phyloP scores from a whole-genome alignment of 257 asterid genomes.

The Echium plantagineum region DNA sequence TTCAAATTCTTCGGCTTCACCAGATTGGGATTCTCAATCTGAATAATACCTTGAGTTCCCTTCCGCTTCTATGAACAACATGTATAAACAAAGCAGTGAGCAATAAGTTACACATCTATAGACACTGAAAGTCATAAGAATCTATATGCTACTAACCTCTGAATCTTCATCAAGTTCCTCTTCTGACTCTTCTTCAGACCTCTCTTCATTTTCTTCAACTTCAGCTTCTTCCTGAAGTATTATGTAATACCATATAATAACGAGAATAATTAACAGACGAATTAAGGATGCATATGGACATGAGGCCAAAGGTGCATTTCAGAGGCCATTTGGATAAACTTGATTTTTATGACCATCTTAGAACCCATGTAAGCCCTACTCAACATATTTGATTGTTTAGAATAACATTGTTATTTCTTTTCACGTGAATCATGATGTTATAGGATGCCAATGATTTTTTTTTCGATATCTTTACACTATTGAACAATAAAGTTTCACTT shows the following conservation, averaged over 20 bases:
- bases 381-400: no score
- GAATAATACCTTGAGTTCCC: conserved; percentile 70
- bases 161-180: conserved; percentile 60
- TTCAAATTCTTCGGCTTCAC: conserved; percentile 67
- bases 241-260: background rate
- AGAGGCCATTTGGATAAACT: background rate
- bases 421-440: no score
- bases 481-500: no score
- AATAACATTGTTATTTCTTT: no score
- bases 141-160: conserved; percentile 29
- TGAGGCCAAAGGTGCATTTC: background rate
- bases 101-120: conserved; percentile 2
- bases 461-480: no score
- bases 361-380: no score
- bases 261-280: background rate
- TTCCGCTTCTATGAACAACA: conserved; percentile 50
- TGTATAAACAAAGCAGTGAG: conserved; percentile 10
- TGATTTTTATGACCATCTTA: no score
- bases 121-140: background rate
- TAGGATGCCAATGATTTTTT: no score
- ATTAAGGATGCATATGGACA: background rate
- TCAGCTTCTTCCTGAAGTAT: conserved; percentile 49
- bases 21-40: conserved; percentile 74
- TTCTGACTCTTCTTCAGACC: conserved; percentile 64
- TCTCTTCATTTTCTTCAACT: conserved; percentile 48